These are phyloP conservation scores for Neoarthrinium moseri DNA, from an alignment of 2,329 filamentous ascomycete species.

Conservation along the genomic window DNA sequence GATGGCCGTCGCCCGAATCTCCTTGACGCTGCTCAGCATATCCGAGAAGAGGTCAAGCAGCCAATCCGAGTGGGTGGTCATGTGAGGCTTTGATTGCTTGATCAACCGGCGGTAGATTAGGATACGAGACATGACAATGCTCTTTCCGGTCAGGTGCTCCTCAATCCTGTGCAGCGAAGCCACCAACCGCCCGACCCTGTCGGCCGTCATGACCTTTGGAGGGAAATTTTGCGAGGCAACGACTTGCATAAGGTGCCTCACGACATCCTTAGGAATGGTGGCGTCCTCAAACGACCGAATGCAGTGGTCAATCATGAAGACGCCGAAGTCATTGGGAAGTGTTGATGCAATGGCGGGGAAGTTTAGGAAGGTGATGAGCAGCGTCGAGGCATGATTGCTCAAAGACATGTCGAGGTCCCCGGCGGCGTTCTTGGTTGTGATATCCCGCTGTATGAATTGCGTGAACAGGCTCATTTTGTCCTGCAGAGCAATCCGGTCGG, in stretches of 20 bases:
- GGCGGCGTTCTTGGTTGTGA: constrained; percentile 59
- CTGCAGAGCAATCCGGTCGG: constrained; percentile 69
- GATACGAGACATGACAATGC: constrained; percentile 74
- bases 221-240: constrained; percentile 79
- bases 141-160: constrained; percentile 73
- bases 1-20: constrained; percentile 74
- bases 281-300: constrained; percentile 71
- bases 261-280: constrained; percentile 70
- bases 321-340: constrained; percentile 74
- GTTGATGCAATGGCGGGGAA: constrained; percentile 68
- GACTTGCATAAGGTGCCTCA: constrained; percentile 77
- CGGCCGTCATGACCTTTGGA: constrained; percentile 68
- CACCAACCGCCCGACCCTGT: constrained; percentile 70
- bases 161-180: constrained; percentile 70
- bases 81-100: constrained; percentile 66
- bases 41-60: constrained; percentile 78
- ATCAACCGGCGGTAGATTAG: constrained; percentile 77
- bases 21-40: constrained; percentile 75
- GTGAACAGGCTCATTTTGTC: constrained; percentile 75
- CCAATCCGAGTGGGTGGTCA: constrained; percentile 76
- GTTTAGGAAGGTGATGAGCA: constrained; percentile 76
- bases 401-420: constrained; percentile 66
- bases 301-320: constrained; percentile 78
- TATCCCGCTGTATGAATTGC: constrained; percentile 82
- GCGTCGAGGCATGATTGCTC: constrained; percentile 72